Base-by-base conservation (phyloP, 176 grass and related monocot species). In the Juncus effusus region DNA sequence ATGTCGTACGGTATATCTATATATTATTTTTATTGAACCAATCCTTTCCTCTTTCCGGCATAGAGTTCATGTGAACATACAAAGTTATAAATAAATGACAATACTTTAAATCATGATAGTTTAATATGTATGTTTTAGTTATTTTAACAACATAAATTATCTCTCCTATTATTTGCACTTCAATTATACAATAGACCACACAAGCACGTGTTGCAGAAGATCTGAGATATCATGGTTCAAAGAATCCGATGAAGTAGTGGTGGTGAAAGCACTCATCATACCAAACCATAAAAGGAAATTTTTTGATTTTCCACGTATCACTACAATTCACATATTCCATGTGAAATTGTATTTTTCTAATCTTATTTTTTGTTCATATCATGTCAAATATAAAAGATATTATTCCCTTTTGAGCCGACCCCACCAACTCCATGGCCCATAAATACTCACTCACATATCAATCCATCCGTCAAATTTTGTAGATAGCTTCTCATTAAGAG, bases 271-370 rank as follows among this genome's bases (percentile, higher is more conserved):
- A 15, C 47, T 54, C 45, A 44, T 65, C 16, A 55, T 49, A 44
- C 51, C 59, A 40, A 76, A 76, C 73, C 44, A 65, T 64, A 76
- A 76, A 76, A 54, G 35, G 73, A 65, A 76, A 76, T 39, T 35
- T 35, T 44, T 64, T 53, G n/a, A 63, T 51, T 75, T 53, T 55
- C 5, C 56, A 63, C 41, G 51, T 36, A 16, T 63, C 58, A 60
- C 19, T 38, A 39, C n/a, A 49, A 37, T 16, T 53, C 41, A 61
- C 9, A 50, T 37, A 35, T 62, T n/a, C 7, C 70, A 56, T 62
- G 57, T 74, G 57, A 61, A 44, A 61, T 64, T 75, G 42, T 64
- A 6, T 76, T n/a, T 35, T 16, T 49, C 40, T 39, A 76, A 45
- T n/a, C 64, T 65, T 55, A 42, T 42, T 19, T 56, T 63, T 74